Evolutionary conservation across 2,329 filamentous ascomycete species (phyloP), one percentile per base, ranked within the genome.

Genomic region (Trichoderma asperellum): DNA sequence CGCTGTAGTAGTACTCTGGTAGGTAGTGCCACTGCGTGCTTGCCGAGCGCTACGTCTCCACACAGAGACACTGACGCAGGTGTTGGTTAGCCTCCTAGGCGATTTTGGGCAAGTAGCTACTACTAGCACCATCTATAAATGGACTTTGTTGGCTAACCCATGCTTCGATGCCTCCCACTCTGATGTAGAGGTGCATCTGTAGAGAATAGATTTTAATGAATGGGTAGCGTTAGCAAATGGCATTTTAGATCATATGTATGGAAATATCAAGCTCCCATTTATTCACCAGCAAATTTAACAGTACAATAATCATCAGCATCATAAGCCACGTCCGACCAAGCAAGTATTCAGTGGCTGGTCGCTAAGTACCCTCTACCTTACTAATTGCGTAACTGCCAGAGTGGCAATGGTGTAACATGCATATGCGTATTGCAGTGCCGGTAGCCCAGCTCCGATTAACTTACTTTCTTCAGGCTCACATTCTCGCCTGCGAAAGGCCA

Each of bases 401-500:
- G 61, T 56, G 61, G 61, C 61, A 55, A 64, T 56, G 61, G 61
- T 56, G 61, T 35, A 64, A 43, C 61, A 56, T 24, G 24, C 24
- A 24, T 24, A 24, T 24, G 24, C 24, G 24, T 34, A 56, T 64
- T 35, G 61, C 52, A 56, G 8, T 32, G 24, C 49, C 61, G 40
- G 61, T n/a, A 34, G 53, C 53, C 53, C 53, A 56, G 29, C 27
- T 60, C 57, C n/a, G 57, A 43, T 60, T 47, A 24, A 64, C 34
- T 24, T n/a, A 43, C 40, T 43, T 43, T 2, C 40, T 18, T 14
- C 52, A 24, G 62, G 53, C 62, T 57, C 35, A 57, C 57, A 18
- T 57, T 58, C 55, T 58, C 32, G 62, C 35, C 35, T 58, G 37
- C 18, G 16, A 47, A 68, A 68, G 64, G 64, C 55, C 64, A 68